Evolutionary conservation across 805 yeast genomes (phyloP).

Genomic region (Zygosaccharomyces gambellarensis): DNA sequence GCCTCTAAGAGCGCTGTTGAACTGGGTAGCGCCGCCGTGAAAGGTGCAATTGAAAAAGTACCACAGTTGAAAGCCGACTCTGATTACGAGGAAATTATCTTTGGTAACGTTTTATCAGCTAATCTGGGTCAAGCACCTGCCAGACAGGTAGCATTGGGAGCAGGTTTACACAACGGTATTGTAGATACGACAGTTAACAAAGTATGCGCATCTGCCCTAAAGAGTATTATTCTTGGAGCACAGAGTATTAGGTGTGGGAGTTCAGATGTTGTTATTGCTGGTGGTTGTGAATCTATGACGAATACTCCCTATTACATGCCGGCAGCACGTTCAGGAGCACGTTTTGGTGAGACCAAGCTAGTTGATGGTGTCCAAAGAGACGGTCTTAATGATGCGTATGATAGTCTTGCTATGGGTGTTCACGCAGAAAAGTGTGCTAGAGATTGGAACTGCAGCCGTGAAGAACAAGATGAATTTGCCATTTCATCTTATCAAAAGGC

Average conservation of each 20-base stretch:
- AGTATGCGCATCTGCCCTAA: conserved; percentile 96
- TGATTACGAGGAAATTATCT: conserved; percentile 81
- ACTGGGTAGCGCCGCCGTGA: conserved; percentile 89
- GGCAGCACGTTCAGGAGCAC: conserved; percentile 78
- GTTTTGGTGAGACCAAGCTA: conserved; percentile 75
- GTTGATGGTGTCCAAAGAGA: conserved; percentile 91
- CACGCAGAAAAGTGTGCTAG: conserved; percentile 95
- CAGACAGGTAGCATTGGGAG: conserved; percentile 88
- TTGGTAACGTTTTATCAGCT: conserved; percentile 91
- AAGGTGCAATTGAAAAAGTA: conserved; percentile 76
- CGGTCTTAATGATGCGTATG: conserved; percentile 91
- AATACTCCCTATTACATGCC: conserved; percentile 92
- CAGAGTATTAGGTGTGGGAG: conserved; percentile 83
- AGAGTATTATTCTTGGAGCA: conserved; percentile 84
- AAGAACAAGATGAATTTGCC: conserved; percentile 87
- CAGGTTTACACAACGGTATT: conserved; percentile 76
- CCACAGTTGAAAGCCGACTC: conserved; percentile 67
- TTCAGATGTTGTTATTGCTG: conserved; percentile 91
- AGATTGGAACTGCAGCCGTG: conserved; percentile 73
- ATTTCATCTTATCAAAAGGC: conserved; percentile 82
- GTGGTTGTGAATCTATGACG: conserved; percentile 98
- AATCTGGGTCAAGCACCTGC: conserved; percentile 97
- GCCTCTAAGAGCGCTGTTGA: conserved; percentile 74
- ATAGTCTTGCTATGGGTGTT: conserved; percentile 86
- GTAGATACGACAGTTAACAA: conserved; percentile 91